Evolutionary conservation across 371 early-diverging fungal genomes (phyloP).

Genomic region (Mucor velutinosus): DNA sequence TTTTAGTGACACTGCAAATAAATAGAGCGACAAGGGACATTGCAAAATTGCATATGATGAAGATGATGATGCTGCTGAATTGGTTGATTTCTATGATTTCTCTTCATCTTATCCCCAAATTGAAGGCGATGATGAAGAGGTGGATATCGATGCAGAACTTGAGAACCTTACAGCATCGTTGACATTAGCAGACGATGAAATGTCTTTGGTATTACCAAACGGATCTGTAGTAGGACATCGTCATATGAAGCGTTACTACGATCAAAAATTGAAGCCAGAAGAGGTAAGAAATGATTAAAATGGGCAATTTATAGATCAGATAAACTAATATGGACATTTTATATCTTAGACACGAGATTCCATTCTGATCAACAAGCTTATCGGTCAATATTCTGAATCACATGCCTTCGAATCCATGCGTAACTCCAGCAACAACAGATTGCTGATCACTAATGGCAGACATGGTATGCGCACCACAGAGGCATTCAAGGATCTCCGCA

Average conservation of each 20-base stretch:
- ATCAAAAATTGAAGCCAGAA: constrained; percentile 77
- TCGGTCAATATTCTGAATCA: constrained; percentile 49
- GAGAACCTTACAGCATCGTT: constrained; percentile 32
- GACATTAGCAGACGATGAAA: constrained; percentile 69
- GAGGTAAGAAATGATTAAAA: constrained; percentile 26
- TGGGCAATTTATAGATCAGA: neutral
- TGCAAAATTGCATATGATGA: constrained; percentile 92
- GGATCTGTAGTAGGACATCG: constrained; percentile 88
- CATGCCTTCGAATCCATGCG: constrained; percentile 44
- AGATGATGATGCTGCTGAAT: constrained; percentile 87
- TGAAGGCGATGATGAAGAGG: constrained; percentile 53
- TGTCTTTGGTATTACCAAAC: constrained; percentile 84
- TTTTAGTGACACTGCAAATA: neutral
- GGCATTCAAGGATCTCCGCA: constrained; percentile 59
- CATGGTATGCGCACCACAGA: constrained; percentile 34
- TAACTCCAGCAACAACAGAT: constrained; percentile 21
- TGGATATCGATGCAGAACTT: constrained; percentile 59
- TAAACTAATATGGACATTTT: neutral
- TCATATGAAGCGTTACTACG: constrained; percentile 79
- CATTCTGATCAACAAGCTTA: constrained; percentile 52
- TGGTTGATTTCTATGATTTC: constrained; percentile 93
- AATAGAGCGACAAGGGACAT: constrained; percentile 87
- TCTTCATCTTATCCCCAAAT: constrained; percentile 50
- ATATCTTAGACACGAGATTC: constrained; percentile 45
- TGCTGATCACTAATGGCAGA: constrained; percentile 45